A percentile compares a stretch with the other conserved stretches of the same genome.
phyloP scores from a whole-genome alignment of 805 yeast species.

The Schizosaccharomyces lindneri region DNA sequence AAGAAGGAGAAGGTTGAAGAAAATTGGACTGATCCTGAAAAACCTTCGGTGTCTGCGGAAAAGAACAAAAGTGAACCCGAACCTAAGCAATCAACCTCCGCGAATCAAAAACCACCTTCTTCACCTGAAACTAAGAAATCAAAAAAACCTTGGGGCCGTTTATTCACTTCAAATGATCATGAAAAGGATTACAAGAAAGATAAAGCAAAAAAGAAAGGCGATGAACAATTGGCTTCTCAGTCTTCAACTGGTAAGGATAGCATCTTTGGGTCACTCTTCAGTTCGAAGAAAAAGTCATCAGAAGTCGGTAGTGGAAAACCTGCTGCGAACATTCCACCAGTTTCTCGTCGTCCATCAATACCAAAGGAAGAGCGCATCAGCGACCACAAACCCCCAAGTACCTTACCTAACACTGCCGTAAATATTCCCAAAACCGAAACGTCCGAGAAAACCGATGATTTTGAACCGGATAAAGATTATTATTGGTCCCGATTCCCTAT shows the following conservation, averaged over 20 bases:
- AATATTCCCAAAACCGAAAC: background rate
- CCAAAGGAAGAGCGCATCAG: background rate
- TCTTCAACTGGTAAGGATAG: background rate
- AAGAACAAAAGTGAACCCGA: too few relatives aligned
- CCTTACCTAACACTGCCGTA: background rate
- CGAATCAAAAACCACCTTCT: background rate
- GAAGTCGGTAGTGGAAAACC: background rate
- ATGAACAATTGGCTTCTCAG: background rate
- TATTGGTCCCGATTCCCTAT: conserved; percentile 43
- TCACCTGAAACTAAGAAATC: background rate
- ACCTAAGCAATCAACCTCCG: background rate
- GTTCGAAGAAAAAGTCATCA: background rate
- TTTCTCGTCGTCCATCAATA: background rate
- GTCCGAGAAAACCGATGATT: background rate
- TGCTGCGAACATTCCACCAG: too few relatives aligned
- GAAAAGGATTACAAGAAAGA: background rate
- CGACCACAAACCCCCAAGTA: background rate
- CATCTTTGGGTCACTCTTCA: background rate
- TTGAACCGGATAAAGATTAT: conserved; percentile 3
- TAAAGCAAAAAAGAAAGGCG: background rate
- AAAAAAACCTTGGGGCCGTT: conserved; percentile 2
- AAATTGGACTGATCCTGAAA: too few relatives aligned
- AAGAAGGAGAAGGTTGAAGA: too few relatives aligned
- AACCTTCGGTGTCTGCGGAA: too few relatives aligned
- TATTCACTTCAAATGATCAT: background rate